Percentiles rank a stretch among this genome's conserved stretches.
phyloP scores from a whole-genome alignment of 805 yeast genomes.

The Saturnispora diversa region DNA sequence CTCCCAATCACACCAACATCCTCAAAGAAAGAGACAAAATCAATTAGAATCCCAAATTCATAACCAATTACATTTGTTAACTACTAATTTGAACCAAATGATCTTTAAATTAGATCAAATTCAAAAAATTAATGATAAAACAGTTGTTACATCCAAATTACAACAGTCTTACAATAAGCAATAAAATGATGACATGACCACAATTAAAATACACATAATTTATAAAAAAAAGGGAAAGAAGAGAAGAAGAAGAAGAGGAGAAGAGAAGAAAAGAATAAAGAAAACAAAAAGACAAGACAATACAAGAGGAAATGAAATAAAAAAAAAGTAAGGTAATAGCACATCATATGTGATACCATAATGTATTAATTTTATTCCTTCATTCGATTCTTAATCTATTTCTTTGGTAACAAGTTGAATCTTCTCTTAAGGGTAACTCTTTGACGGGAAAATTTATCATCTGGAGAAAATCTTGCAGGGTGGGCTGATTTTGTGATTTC shows the following conservation, averaged over 20 bases:
- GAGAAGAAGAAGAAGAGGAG: no score
- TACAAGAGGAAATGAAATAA: no score
- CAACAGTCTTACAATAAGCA: constrained; percentile 4
- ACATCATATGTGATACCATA: no score
- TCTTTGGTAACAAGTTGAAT: constrained; percentile 75
- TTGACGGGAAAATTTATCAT: constrained; percentile 98
- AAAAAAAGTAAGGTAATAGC: no score
- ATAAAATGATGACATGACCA: background rate
- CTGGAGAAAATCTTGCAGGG: constrained; percentile 99
- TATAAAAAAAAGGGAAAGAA: no score
- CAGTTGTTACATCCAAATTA: constrained; percentile 7
- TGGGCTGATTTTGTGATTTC: constrained; percentile 98
- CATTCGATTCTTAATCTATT: no score
- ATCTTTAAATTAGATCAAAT: background rate
- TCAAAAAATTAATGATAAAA: constrained; percentile 5
- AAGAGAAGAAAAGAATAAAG: no score
- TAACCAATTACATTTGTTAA: background rate
- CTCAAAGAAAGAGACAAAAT: constrained; percentile 5
- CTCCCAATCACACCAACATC: no score
- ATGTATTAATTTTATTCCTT: no score
- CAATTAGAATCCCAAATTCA: background rate
- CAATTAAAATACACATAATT: constrained; percentile 1
- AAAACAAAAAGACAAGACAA: no score
- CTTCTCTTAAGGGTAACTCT: constrained; percentile 97
- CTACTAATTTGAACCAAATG: constrained; percentile 1